phyloP scores from a whole-genome alignment of 345 rosid genomes.

The Acer saccharum region DNA sequence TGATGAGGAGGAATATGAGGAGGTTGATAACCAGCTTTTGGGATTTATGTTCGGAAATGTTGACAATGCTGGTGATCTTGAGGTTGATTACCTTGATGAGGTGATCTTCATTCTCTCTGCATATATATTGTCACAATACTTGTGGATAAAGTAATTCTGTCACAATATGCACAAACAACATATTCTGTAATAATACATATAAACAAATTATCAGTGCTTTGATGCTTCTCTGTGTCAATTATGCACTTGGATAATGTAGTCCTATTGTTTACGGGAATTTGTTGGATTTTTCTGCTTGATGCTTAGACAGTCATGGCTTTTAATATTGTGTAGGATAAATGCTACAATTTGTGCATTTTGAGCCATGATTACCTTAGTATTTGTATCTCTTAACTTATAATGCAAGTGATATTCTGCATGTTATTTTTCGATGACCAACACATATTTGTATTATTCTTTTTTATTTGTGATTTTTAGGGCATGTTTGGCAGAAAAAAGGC shows the following conservation, averaged over 20 bases:
- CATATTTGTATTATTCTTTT: no score
- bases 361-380: not conserved
- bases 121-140: not conserved
- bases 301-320: not conserved
- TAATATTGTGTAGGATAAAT: not conserved
- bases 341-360: not conserved
- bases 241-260: not conserved
- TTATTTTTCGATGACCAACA: not conserved
- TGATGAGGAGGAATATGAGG: slow-evolving; percentile 86
- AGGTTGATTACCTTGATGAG: slow-evolving; percentile 98
- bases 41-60: slow-evolving; percentile 98
- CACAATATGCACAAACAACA: not conserved
- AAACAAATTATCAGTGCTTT: not conserved
- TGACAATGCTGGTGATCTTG: slow-evolving; percentile 93
- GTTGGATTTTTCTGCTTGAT: not conserved
- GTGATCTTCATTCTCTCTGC: slow-evolving; percentile 33
- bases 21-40: slow-evolving; percentile 68
- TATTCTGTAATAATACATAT: not conserved
- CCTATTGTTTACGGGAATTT: not conserved
- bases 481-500: not conserved
- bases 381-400: not conserved
- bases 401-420: not conserved
- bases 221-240: not conserved
- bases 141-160: not conserved
- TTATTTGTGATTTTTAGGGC: not conserved